A percentile compares a stretch with the other conserved stretches of the same genome.
Evolutionary conservation across 306 rosid genomes (phyloP).

Genomic region (Inga oerstediana): DNA sequence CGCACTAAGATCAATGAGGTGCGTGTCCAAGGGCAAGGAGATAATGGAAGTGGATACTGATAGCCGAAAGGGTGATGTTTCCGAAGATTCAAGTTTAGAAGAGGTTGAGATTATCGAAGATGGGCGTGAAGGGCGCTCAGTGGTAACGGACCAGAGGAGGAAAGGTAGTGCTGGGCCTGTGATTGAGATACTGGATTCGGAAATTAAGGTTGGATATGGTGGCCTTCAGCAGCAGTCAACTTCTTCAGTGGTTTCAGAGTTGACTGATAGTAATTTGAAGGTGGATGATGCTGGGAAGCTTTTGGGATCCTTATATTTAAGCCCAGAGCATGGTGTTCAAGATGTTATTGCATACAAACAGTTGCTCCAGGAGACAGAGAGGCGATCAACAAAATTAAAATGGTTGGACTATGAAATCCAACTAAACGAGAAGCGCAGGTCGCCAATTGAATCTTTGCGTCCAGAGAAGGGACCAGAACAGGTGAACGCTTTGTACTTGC

Average conservation of each 20-base stretch:
- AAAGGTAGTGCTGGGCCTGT: slow-evolving; percentile 42
- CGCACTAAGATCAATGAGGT: slow-evolving; percentile 41
- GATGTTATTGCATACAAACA: slow-evolving; percentile 58
- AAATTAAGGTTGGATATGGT: slow-evolving; percentile 33
- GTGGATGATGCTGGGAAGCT: slow-evolving; percentile 45
- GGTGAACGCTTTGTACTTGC: slow-evolving; percentile 44
- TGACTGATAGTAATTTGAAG: slow-evolving; percentile 46
- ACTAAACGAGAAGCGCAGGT: slow-evolving; percentile 53
- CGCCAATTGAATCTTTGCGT: slow-evolving; percentile 36
- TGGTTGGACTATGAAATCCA: slow-evolving; percentile 56
- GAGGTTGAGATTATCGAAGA: slow-evolving; percentile 56
- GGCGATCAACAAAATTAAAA: slow-evolving; percentile 33
- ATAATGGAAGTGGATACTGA: slow-evolving; percentile 63
- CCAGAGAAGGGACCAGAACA: slow-evolving; percentile 55
- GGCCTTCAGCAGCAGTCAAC: slow-evolving; percentile 44
- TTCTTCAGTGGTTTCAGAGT: slow-evolving; percentile 50
- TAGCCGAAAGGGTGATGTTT: slow-evolving; percentile 32
- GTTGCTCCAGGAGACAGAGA: slow-evolving; percentile 54
- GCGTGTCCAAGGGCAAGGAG: slow-evolving; percentile 36
- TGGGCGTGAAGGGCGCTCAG: slow-evolving; percentile 34
- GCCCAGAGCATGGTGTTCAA: slow-evolving; percentile 27
- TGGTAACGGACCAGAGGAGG: slow-evolving; percentile 33
- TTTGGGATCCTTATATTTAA: slow-evolving; percentile 43
- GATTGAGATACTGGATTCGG: slow-evolving; percentile 41
- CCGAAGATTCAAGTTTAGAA: slow-evolving; percentile 58